Conservation (phyloP, 768 basidiomycete species). For the Mycena vulgaris region DNA sequence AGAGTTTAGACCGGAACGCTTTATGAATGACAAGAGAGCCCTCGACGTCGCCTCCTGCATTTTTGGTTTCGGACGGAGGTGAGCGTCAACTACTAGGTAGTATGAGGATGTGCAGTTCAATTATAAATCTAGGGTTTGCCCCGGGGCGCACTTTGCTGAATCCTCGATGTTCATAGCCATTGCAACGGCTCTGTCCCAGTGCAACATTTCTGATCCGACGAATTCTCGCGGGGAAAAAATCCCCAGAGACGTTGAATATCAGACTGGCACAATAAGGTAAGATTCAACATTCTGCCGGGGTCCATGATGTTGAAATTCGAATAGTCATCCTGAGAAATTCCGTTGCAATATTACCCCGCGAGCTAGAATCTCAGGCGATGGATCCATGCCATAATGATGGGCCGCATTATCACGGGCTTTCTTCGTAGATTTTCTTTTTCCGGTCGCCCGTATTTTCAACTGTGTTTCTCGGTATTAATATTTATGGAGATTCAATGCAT, state of each 20-base stretch:
- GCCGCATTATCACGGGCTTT: too few relatives aligned
- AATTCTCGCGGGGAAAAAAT: background rate
- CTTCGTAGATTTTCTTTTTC: too few relatives aligned
- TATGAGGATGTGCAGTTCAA: background rate
- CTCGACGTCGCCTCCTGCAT: background rate
- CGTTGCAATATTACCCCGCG: constrained; percentile 1
- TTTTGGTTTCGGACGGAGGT: constrained; percentile 3
- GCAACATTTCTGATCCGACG: constrained; percentile 5
- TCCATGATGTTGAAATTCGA: background rate
- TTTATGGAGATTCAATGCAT: too few relatives aligned
- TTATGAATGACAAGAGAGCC: background rate
- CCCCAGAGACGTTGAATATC: constrained; percentile 8
- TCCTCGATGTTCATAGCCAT: constrained; percentile 26
- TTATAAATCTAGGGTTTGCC: constrained; percentile 4
- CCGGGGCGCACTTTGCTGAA: constrained; percentile 25
- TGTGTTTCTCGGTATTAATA: too few relatives aligned
- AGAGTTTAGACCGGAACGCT: background rate
- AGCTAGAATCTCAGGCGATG: too few relatives aligned
- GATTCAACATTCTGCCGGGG: background rate
- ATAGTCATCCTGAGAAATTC: constrained; percentile 3
- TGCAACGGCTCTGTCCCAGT: constrained; percentile 17
- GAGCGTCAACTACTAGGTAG: background rate
- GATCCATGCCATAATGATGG: too few relatives aligned
- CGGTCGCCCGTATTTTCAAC: too few relatives aligned
- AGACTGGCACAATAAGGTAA: constrained; percentile 28